These are phyloP conservation scores for Candolleomyces aberdarensis DNA, from an alignment of 768 basidiomycete genomes.

Conservation along the genomic window DNA sequence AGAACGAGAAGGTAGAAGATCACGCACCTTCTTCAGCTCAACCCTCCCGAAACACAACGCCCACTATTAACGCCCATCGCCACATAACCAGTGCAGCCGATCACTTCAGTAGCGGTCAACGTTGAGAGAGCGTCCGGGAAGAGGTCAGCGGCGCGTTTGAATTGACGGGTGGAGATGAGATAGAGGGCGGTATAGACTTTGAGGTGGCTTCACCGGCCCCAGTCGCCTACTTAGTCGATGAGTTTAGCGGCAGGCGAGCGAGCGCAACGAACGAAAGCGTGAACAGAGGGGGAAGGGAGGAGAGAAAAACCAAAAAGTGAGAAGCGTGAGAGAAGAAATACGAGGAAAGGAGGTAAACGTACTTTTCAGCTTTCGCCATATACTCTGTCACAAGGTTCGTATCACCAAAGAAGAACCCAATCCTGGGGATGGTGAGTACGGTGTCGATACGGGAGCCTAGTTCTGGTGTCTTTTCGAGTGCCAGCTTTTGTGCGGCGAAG, in stretches of 20 bases:
- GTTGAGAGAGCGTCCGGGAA: slow-evolving; percentile 90
- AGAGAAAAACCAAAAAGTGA: neutral
- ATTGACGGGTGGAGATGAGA: slow-evolving; percentile 84
- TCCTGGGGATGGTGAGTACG: slow-evolving; percentile 84
- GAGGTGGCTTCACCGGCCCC: slow-evolving; percentile 94
- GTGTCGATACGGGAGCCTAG: slow-evolving; percentile 86
- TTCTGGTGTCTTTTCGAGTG: slow-evolving; percentile 89
- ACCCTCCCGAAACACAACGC: slow-evolving; percentile 74
- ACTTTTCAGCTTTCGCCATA: neutral
- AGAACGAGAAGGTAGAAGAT: too few species aligned
- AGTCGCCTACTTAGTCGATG: slow-evolving; percentile 94
- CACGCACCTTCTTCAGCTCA: slow-evolving; percentile 80
- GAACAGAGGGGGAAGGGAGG: too few species aligned
- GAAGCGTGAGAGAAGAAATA: slow-evolving; percentile 40
- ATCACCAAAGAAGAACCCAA: slow-evolving; percentile 52
- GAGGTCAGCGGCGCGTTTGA: slow-evolving; percentile 81
- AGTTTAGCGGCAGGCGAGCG: slow-evolving; percentile 26
- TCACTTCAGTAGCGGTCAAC: slow-evolving; percentile 88
- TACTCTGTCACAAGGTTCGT: too few species aligned
- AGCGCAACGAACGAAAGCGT: too few species aligned
- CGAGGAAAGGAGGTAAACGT: slow-evolving; percentile 50
- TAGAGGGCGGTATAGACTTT: slow-evolving; percentile 94
- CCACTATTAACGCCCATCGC: slow-evolving; percentile 79
- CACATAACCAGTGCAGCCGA: slow-evolving; percentile 89
- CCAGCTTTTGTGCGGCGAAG: slow-evolving; percentile 75